These are phyloP conservation scores for Combretum micranthum DNA, from an alignment of 345 rosid species.

Conservation along the genomic window DNA sequence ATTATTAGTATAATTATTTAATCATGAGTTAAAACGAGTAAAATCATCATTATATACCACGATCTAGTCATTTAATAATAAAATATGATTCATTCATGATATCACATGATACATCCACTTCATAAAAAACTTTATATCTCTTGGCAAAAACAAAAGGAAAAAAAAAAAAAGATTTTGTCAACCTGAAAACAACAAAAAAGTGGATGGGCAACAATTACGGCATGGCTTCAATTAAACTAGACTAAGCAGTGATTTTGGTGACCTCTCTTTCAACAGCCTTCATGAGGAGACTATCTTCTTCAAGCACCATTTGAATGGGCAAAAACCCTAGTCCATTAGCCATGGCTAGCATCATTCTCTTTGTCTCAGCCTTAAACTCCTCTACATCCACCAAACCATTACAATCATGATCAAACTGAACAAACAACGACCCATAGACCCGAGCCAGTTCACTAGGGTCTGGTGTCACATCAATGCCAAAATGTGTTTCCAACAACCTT, in stretches of 20 bases:
- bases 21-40: too few relatives aligned
- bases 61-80: too few relatives aligned
- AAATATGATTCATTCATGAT: too few relatives aligned
- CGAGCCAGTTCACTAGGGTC: conserved; percentile 18
- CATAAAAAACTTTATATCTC: too few relatives aligned
- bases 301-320: conserved; percentile 44
- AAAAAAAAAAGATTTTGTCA: too few relatives aligned
- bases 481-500: conserved; percentile 34
- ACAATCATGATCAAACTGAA: conserved; percentile 32
- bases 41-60: too few relatives aligned
- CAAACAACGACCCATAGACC: conserved; percentile 24
- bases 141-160: too few relatives aligned
- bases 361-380: conserved; percentile 42
- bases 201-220: too few relatives aligned
- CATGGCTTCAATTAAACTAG: background rate
- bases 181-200: too few relatives aligned
- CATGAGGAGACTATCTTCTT: conserved; percentile 38
- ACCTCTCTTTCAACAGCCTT: conserved; percentile 40
- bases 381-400: conserved; percentile 31
- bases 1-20: too few relatives aligned
- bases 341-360: conserved; percentile 41
- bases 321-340: conserved; percentile 41
- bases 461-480: conserved; percentile 24
- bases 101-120: too few relatives aligned
- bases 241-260: conserved; percentile 8